Conservation (phyloP, 2,329 filamentous ascomycete genomes). For the Cercospora brassicicola region DNA sequence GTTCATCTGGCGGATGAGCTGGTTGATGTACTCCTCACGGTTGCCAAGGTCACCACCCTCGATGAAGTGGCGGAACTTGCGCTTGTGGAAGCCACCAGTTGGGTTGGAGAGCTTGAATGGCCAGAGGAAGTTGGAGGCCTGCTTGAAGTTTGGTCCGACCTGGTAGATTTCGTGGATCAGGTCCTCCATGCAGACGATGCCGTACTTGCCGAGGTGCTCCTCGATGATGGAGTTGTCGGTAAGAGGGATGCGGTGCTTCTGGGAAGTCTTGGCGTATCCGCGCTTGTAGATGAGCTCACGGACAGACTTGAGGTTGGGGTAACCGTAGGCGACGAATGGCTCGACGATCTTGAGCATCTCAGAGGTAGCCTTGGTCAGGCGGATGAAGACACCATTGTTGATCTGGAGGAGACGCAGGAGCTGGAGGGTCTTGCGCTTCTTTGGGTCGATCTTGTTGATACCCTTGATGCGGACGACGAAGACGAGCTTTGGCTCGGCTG, state of each 20-base stretch:
- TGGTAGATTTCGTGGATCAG: slow-evolving; percentile 99
- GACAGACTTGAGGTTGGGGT: slow-evolving; percentile 98
- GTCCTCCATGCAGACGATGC: slow-evolving; percentile 99
- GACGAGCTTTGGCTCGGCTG: slow-evolving; percentile 92
- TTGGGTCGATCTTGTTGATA: slow-evolving; percentile 99
- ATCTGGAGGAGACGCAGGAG: slow-evolving; percentile 99
- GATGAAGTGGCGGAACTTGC: slow-evolving; percentile 99
- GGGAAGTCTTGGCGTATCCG: slow-evolving; percentile 89
- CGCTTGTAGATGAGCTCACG: slow-evolving; percentile 99
- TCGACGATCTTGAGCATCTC: slow-evolving; percentile 99
- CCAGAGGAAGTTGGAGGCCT: slow-evolving; percentile 99
- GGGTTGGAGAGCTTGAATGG: slow-evolving; percentile 99
- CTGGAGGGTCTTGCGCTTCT: slow-evolving; percentile 99
- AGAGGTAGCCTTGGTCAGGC: slow-evolving; percentile 92
- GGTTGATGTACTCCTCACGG: slow-evolving; percentile 97
- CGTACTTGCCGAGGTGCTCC: slow-evolving; percentile 94
- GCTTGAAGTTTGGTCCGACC: slow-evolving; percentile 97
- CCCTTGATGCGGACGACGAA: slow-evolving; percentile 99
- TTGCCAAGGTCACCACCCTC: slow-evolving; percentile 98
- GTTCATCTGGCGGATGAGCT: slow-evolving; percentile 97
- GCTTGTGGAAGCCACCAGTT: slow-evolving; percentile 88
- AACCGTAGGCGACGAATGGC: slow-evolving; percentile 98
- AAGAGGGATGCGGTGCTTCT: slow-evolving; percentile 95
- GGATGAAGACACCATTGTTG: slow-evolving; percentile 99
- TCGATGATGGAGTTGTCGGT: slow-evolving; percentile 98